phyloP scores from a whole-genome alignment of 768 basidiomycete species.

The Tricholoma sp. region DNA sequence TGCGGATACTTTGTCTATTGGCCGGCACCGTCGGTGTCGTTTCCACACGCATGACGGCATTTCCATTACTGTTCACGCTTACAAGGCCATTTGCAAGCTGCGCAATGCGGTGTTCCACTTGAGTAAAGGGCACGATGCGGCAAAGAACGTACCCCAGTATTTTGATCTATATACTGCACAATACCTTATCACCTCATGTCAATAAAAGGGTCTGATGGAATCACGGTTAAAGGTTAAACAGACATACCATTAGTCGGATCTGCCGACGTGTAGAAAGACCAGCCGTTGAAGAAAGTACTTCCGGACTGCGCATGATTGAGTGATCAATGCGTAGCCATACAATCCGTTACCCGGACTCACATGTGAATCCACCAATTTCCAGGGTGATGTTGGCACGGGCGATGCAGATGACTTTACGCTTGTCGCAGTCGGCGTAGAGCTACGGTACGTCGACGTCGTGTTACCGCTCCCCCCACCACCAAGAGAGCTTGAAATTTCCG shows the following conservation, averaged over 20 bases:
- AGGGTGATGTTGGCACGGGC: conserved; percentile 38
- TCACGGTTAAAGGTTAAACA: not conserved
- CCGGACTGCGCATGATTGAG: conserved; percentile 41
- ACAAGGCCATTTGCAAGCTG: conserved; percentile 57
- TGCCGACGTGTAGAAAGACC: conserved; percentile 59
- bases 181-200: conserved; percentile 19
- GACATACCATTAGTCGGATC: conserved; percentile 75
- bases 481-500: conserved; percentile 23
- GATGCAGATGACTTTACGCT: conserved; percentile 17
- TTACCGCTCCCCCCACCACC: conserved; percentile 14
- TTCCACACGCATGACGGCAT: conserved; percentile 86
- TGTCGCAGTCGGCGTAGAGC: conserved; percentile 15
- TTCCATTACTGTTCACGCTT: conserved; percentile 61
- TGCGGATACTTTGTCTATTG: conserved; percentile 73
- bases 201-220: not conserved
- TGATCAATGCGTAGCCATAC: conserved; percentile 5
- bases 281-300: conserved; percentile 74
- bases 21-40: conserved; percentile 69
- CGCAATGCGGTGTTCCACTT: not conserved
- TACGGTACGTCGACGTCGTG: conserved; percentile 10
- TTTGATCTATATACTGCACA: conserved; percentile 63
- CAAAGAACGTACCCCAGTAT: conserved; percentile 44
- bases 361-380: conserved; percentile 57
- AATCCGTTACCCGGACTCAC: conserved; percentile 29
- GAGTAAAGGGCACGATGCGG: conserved; percentile 3